A percentile compares a stretch with the other conserved stretches of the same genome.
These are phyloP conservation scores for Glycine latifolia DNA, from an alignment of 306 rosid genomes.

Conservation along the genomic window DNA sequence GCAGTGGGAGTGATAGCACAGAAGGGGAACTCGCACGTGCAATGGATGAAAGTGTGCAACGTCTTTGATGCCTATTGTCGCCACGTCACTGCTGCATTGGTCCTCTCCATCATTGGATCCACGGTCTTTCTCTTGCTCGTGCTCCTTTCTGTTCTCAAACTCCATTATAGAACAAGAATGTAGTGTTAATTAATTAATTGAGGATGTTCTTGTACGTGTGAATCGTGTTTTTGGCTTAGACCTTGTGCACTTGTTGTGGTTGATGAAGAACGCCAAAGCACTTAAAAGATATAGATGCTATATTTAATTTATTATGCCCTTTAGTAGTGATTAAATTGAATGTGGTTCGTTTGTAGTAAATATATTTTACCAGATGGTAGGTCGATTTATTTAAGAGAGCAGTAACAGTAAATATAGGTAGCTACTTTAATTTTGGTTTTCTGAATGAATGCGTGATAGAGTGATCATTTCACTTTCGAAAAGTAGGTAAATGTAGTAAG, in stretches of 20 bases:
- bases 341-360: conserved; percentile 37
- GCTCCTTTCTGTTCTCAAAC: conserved; percentile 52
- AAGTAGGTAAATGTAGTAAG: conserved; percentile 30
- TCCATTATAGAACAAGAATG: conserved; percentile 44
- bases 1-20: conserved; percentile 62
- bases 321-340: background rate
- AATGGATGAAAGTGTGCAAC: conserved; percentile 69
- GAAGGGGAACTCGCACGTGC: conserved; percentile 64
- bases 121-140: conserved; percentile 56
- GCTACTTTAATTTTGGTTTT: conserved; percentile 2
- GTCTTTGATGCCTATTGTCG: conserved; percentile 60
- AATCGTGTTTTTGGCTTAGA: conserved; percentile 15
- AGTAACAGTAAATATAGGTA: conserved; percentile 9
- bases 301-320: background rate
- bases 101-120: conserved; percentile 59
- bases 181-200: background rate
- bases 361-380: conserved; percentile 34
- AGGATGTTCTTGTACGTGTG: background rate
- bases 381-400: conserved; percentile 37
- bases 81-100: conserved; percentile 58
- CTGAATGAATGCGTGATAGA: conserved; percentile 14
- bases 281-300: conserved; percentile 6
- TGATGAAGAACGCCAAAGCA: background rate
- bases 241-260: background rate
- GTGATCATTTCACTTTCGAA: background rate